phyloP scores from a whole-genome alignment of 208 protist genomes.

The Acanthamoeba sp. region DNA sequence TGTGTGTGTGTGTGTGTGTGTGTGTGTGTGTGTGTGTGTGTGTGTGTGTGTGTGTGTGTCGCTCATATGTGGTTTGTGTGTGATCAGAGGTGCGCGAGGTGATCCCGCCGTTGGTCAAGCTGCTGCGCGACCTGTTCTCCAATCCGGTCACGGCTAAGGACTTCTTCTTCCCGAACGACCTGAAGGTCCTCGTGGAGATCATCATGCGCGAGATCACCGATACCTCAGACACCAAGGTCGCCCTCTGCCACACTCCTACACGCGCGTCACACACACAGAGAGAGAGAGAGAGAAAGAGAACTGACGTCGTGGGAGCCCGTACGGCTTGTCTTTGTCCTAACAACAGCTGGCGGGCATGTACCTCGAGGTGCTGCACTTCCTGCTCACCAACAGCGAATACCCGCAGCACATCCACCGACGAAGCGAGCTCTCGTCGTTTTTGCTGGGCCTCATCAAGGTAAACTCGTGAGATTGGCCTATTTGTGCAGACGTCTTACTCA shows the following conservation, averaged over 20 bases:
- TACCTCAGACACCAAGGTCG: neutral
- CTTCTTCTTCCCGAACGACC: conserved; percentile 48
- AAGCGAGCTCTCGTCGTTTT: neutral
- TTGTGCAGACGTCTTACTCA: neutral
- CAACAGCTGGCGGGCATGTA: conserved; percentile 25
- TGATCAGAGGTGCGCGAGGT: conserved; percentile 45
- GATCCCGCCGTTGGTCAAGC: conserved; percentile 21
- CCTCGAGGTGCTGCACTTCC: neutral
- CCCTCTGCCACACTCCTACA: neutral
- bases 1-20: too few relatives aligned
- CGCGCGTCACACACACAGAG: neutral
- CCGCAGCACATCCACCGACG: neutral
- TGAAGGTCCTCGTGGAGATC: conserved; percentile 62
- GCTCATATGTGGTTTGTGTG: too few relatives aligned
- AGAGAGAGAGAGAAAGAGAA: neutral
- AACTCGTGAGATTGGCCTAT: too few relatives aligned
- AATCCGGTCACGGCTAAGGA: conserved; percentile 39
- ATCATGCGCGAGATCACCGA: conserved; percentile 59
- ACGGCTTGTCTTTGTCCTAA: too few relatives aligned
- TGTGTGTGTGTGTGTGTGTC: too few relatives aligned
- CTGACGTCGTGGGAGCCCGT: neutral
- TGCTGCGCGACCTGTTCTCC: conserved; percentile 7
- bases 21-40: too few relatives aligned
- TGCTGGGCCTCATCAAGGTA: conserved; percentile 57
- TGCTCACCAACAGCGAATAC: conserved; percentile 54